These are phyloP conservation scores for Trypanosoma congolense DNA, from an alignment of 208 protist species.

Conservation along the genomic window DNA sequence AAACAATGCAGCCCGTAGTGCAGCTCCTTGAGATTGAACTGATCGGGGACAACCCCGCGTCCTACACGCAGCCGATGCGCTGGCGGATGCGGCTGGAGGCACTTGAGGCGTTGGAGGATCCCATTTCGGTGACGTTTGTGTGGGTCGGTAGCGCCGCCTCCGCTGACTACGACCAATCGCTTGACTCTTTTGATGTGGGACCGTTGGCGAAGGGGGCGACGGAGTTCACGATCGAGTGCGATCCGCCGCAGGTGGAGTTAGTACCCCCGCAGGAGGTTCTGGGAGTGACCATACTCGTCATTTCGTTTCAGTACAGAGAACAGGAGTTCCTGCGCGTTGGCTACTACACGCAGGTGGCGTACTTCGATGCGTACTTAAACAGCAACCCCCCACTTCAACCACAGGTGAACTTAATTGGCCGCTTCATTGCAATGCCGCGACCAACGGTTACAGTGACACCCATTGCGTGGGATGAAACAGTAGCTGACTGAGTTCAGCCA, in stretches of 20 bases:
- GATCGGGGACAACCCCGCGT: constrained; percentile 65
- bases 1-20: constrained; percentile 71
- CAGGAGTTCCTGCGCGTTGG: constrained; percentile 97
- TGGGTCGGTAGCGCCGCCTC: constrained; percentile 96
- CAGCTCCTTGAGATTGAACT: constrained; percentile 88
- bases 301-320: constrained; percentile 93
- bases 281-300: constrained; percentile 95
- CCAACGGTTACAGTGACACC: constrained; percentile 77
- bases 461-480: constrained; percentile 58
- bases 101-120: constrained; percentile 49
- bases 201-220: constrained; percentile 91
- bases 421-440: constrained; percentile 84
- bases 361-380: constrained; percentile 78
- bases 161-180: constrained; percentile 93
- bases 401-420: constrained; percentile 47
- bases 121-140: constrained; percentile 95
- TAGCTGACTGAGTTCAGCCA: neutral
- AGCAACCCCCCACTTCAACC: constrained; percentile 43
- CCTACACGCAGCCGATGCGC: constrained; percentile 41
- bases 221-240: constrained; percentile 93
- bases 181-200: constrained; percentile 96
- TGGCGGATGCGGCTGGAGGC: constrained; percentile 82
- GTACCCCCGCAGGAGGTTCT: constrained; percentile 92
- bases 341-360: constrained; percentile 96
- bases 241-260: constrained; percentile 85